phyloP scores from a whole-genome alignment of 768 basidiomycete species.

The Hericium rajendrae region DNA sequence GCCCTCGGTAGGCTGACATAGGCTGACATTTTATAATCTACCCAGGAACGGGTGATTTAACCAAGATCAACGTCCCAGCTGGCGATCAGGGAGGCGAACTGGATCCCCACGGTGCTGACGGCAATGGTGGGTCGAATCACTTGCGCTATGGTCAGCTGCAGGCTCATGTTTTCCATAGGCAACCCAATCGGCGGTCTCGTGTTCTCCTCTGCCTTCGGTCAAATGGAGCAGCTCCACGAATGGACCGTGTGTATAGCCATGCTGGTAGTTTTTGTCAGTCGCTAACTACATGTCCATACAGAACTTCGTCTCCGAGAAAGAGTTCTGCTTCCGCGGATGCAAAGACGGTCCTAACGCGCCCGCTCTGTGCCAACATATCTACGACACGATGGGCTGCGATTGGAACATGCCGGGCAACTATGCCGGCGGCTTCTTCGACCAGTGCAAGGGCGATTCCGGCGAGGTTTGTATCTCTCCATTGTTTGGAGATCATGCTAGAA shows the following conservation, averaged over 20 bases:
- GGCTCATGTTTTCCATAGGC: slow-evolving; percentile 25
- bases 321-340: slow-evolving; percentile 71
- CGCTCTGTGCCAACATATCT: slow-evolving; percentile 50
- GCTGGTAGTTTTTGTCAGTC: too few relatives aligned
- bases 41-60: slow-evolving; percentile 56
- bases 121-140: slow-evolving; percentile 40
- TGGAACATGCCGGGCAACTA: slow-evolving; percentile 56
- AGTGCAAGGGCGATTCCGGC: slow-evolving; percentile 43
- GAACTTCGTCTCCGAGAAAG: slow-evolving; percentile 50
- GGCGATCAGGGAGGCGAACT: neutral
- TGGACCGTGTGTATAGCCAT: slow-evolving; percentile 48
- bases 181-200: slow-evolving; percentile 41
- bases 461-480: slow-evolving; percentile 24
- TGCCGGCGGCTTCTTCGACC: slow-evolving; percentile 28
- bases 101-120: slow-evolving; percentile 33
- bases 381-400: slow-evolving; percentile 43
- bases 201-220: slow-evolving; percentile 29
- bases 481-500: neutral
- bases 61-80: slow-evolving; percentile 20
- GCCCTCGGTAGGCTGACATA: neutral
- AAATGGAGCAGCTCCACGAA: slow-evolving; percentile 49
- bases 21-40: neutral
- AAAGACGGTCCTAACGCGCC: slow-evolving; percentile 42
- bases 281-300: slow-evolving; percentile 21
- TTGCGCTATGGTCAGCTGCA: slow-evolving; percentile 41